Percentiles rank a stretch among this genome's conserved stretches.
Evolutionary conservation across 176 grass and related monocot species (phyloP).

Genomic region (Musa beccarii): DNA sequence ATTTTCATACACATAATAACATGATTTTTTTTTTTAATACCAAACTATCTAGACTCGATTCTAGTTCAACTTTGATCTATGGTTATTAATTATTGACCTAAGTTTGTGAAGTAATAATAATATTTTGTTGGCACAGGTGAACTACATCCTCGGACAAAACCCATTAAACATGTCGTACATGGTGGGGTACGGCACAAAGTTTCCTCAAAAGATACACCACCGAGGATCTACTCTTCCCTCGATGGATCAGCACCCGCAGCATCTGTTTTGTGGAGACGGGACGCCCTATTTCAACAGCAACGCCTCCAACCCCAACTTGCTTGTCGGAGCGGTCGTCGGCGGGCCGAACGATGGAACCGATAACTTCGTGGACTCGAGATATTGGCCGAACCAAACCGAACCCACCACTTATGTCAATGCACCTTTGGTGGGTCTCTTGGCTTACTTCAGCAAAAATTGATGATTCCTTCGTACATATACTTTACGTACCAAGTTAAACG

Average conservation of each 20-base stretch:
- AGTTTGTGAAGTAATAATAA: too few species aligned
- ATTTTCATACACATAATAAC: too few species aligned
- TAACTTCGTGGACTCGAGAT: conserved; percentile 7
- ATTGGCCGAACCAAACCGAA: too few species aligned
- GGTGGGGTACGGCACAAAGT: conserved; percentile 58
- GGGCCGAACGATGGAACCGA: conserved; percentile 57
- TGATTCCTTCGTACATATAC: too few species aligned
- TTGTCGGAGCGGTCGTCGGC: conserved; percentile 69
- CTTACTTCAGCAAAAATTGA: too few species aligned
- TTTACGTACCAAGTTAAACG: too few species aligned
- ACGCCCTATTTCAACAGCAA: conserved; percentile 48
- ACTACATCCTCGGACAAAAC: conserved; percentile 68
- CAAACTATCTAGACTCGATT: too few species aligned
- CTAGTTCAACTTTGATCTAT: too few species aligned
- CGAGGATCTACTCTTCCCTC: conserved; percentile 55
- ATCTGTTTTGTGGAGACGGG: conserved; percentile 53
- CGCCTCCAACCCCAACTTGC: conserved; percentile 45
- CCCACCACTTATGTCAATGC: too few species aligned
- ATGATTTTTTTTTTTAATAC: too few species aligned
- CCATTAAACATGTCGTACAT: conserved; percentile 63
- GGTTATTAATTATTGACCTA: too few species aligned
- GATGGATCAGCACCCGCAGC: conserved; percentile 35
- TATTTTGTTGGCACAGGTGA: conserved; percentile 15
- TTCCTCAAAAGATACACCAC: conserved; percentile 52
- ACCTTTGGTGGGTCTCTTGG: too few species aligned